A percentile compares a stretch with the other conserved stretches of the same genome.
phyloP scores from a whole-genome alignment of 352 stramenopile species.

The Globisporangium orthogonon region DNA sequence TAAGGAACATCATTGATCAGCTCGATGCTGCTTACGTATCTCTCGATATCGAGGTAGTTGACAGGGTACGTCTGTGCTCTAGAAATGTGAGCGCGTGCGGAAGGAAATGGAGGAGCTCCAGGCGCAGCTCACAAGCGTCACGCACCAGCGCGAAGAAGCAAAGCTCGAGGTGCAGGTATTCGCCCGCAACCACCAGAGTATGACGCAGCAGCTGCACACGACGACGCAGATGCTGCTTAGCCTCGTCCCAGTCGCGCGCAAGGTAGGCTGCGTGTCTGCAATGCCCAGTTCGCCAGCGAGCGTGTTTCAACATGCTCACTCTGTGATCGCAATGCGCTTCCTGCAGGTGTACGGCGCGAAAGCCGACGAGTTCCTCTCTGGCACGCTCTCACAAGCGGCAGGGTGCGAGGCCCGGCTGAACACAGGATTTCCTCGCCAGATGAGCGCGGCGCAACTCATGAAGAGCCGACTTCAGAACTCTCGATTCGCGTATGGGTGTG shows the following conservation, averaged over 20 bases:
- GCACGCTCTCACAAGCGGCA: conserved; percentile 40
- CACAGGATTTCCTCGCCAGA: conserved; percentile 8
- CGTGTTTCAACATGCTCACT: neutral
- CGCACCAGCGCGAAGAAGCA: conserved; percentile 45
- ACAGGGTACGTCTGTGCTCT: neutral
- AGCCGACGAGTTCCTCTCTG: conserved; percentile 58
- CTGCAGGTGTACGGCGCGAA: conserved; percentile 46
- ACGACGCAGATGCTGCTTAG: conserved; percentile 71
- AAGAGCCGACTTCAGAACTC: conserved; percentile 50
- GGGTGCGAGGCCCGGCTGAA: conserved; percentile 13
- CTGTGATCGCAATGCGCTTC: neutral
- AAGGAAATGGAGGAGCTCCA: conserved; percentile 24
- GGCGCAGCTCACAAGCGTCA: conserved; percentile 24
- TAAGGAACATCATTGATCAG: neutral
- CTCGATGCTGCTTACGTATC: neutral
- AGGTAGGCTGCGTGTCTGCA: conserved; percentile 17
- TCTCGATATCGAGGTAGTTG: neutral
- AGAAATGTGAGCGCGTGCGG: conserved; percentile 20
- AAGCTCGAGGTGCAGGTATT: conserved; percentile 49
- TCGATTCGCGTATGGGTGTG: conserved; percentile 40
- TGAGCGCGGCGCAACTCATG: conserved; percentile 29
- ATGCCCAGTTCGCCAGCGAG: neutral
- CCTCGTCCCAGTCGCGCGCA: conserved; percentile 51
- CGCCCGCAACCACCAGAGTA: conserved; percentile 58
- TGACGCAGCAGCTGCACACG: conserved; percentile 67